Percentiles rank a stretch among this genome's conserved stretches.
These are phyloP conservation scores for Draba incana DNA, from an alignment of 345 rosid genomes.

Conservation along the genomic window DNA sequence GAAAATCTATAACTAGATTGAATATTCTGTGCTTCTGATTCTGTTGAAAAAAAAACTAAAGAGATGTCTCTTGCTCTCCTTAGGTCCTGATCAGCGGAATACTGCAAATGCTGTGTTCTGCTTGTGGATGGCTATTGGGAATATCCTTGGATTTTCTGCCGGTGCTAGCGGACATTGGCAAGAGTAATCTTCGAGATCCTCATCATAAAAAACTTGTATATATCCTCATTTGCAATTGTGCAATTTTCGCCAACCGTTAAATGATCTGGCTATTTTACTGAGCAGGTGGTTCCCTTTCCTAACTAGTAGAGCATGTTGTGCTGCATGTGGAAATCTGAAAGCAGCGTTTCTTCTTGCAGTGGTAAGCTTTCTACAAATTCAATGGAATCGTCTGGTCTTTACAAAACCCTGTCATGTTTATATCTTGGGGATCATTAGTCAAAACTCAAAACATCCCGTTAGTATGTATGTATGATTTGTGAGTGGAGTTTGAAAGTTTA, in stretches of 20 bases:
- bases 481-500: conserved; percentile 2
- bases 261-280: conserved; percentile 31
- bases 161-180: conserved; percentile 96
- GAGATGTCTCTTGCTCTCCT: conserved; percentile 26
- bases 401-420: conserved; percentile 16
- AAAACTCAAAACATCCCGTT: conserved; percentile 1
- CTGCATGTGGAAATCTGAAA: conserved; percentile 95
- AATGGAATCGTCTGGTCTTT: neutral
- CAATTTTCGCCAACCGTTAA: conserved; percentile 21
- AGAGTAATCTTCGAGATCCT: conserved; percentile 55
- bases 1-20: conserved; percentile 5
- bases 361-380: conserved; percentile 47
- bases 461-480: neutral
- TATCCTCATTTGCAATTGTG: conserved; percentile 27
- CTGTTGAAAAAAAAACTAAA: conserved; percentile 9
- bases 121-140: conserved; percentile 98
- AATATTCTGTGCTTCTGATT: conserved; percentile 19
- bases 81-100: conserved; percentile 95
- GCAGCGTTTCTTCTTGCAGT: conserved; percentile 96
- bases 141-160: conserved; percentile 93
- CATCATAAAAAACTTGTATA: conserved; percentile 11
- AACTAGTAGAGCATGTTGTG: conserved; percentile 87
- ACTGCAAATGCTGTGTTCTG: conserved; percentile 93
- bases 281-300: conserved; percentile 98
- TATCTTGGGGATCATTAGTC: conserved; percentile 17